Base-by-base conservation (phyloP, 2,329 filamentous ascomycete species). In the Ceratocystiopsis minuta region DNA sequence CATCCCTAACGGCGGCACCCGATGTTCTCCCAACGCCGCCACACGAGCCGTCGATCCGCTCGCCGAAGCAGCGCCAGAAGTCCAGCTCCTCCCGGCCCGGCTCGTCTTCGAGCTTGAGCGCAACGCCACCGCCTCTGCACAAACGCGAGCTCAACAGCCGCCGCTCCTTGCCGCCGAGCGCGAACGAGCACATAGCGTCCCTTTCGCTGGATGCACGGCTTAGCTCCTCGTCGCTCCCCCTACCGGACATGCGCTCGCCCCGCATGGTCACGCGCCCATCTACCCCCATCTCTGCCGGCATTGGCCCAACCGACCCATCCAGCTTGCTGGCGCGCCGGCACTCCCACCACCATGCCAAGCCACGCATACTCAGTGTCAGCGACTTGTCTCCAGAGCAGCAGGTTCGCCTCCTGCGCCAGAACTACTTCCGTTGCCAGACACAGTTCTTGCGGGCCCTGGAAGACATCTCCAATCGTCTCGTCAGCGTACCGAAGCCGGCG, bases 351-450 rank as follows among this genome's bases (percentile, higher is more conserved):
- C 76, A 77, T 50, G 62, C 71, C 45, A 55, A 67, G 40, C 73
- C 78, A 50, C 67, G 68, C 6, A 59, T 70, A 6, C 55, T 75
- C 13, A 72, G 63, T 15, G 66, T 76, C 2, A 69, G 66, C n/a
- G 70, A 79, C 17, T 61, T 88, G 53, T 74, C 75, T 2, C 56
- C 63, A 5, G 59, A 64, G 12, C 79, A 87, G 55, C 84, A 83
- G 55, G 70, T 75, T n/a, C 75, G 76, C 39, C 60, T 86, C 11
- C 56, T 90, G 46, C 67, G 81, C 43, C 80, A 86, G 45, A 83
- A 90, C 56, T 90, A 90, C 57, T 90, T 88, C 55, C 69, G 81
- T 41, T 83, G 76, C 46, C 72, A 90, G 57, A 87, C 81, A 1
- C 79, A 84, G 50, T 87, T 90, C 53, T 56, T 90, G 46, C 80